Percentiles rank a stretch among this genome's conserved stretches.
phyloP scores from a whole-genome alignment of 352 stramenopile genomes.

The Phytophthora gonapodyides region DNA sequence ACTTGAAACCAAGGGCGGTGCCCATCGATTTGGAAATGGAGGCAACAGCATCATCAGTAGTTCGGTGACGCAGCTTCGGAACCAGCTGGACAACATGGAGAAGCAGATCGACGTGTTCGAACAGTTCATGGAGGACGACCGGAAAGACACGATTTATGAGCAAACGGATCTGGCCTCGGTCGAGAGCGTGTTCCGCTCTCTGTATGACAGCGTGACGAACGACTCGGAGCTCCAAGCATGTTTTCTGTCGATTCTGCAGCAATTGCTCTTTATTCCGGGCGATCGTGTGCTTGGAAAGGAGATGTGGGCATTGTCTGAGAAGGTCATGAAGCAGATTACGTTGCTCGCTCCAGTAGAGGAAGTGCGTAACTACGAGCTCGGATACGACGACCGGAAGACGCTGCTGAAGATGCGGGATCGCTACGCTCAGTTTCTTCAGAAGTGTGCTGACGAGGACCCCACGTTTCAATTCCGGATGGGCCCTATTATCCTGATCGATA shows the following conservation, averaged over 20 bases:
- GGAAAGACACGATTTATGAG: conserved; percentile 87
- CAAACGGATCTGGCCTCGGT: conserved; percentile 74
- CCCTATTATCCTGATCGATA: conserved; percentile 79
- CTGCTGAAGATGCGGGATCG: conserved; percentile 75
- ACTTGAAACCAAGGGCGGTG: conserved; percentile 26
- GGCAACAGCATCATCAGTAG: conserved; percentile 70
- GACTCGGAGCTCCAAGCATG: conserved; percentile 72
- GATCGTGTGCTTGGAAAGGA: conserved; percentile 86
- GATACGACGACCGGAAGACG: conserved; percentile 83
- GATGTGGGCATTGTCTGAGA: conserved; percentile 84
- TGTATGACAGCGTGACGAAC: conserved; percentile 58
- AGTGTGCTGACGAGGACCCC: conserved; percentile 72
- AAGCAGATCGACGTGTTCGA: conserved; percentile 91
- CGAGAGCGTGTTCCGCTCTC: conserved; percentile 69
- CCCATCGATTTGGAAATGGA: conserved; percentile 31
- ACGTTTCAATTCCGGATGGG: conserved; percentile 70
- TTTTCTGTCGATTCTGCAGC: conserved; percentile 79
- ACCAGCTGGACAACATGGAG: conserved; percentile 87
- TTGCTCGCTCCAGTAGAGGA: conserved; percentile 81
- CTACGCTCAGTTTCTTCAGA: conserved; percentile 76
- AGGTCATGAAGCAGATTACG: conserved; percentile 79
- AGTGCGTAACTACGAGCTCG: conserved; percentile 76
- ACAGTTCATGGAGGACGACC: conserved; percentile 88
- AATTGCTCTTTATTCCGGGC: conserved; percentile 85
- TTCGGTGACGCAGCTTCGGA: conserved; percentile 74